phyloP scores from a whole-genome alignment of 2,329 filamentous ascomycete genomes.

The Tolypocladium nubicola region DNA sequence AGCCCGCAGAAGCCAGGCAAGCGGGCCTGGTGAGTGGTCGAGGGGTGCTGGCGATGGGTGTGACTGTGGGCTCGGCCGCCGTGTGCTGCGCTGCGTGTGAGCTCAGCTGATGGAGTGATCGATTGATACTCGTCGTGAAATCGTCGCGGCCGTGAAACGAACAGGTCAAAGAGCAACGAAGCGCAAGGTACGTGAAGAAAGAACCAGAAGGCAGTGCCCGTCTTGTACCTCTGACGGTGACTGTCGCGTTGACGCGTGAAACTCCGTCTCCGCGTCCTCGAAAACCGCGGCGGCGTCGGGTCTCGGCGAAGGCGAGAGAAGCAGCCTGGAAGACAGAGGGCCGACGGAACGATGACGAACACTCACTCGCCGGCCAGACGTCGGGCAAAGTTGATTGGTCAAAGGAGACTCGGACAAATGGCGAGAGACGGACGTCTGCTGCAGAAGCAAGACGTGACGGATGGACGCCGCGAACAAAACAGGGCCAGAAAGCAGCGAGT shows the following conservation, averaged over 20 bases:
- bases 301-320: slow-evolving; percentile 11
- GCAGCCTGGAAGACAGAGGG: not conserved
- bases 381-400: not conserved
- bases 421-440: not conserved
- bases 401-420: not conserved
- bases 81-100: not conserved
- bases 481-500: not conserved
- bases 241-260: not conserved
- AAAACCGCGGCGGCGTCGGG: slow-evolving; percentile 2
- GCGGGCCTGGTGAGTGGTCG: not conserved
- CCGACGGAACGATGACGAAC: not conserved
- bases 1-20: not conserved
- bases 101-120: slow-evolving; percentile 1
- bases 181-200: not conserved
- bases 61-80: not conserved
- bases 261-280: not conserved
- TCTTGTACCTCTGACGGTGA: not conserved
- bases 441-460: not conserved
- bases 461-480: not conserved
- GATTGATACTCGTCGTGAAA: not conserved
- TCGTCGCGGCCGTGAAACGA: not conserved
- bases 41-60: not conserved
- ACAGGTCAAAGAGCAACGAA: not conserved
- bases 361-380: not conserved
- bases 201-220: not conserved